phyloP scores from a whole-genome alignment of 192 early-diverging fungal species.

The Thoreauomyces humboldtii region DNA sequence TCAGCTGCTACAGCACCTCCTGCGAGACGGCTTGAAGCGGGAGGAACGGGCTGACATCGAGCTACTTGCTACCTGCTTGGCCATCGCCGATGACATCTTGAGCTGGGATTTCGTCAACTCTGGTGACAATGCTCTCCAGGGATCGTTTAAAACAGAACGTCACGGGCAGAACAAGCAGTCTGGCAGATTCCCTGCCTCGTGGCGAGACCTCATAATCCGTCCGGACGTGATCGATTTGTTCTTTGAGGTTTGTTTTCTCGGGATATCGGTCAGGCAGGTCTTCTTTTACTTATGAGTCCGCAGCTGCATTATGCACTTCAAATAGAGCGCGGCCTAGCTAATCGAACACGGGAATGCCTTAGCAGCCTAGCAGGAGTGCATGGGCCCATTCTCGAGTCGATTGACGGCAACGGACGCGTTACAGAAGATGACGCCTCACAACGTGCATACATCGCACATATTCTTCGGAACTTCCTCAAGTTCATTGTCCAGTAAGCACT shows the following conservation, averaged over 20 bases:
- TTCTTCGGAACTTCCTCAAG: conserved; percentile 53
- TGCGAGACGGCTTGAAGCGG: conserved; percentile 14
- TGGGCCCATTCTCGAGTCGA: conserved; percentile 51
- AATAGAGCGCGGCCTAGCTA: conserved; percentile 44
- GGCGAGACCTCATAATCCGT: conserved; percentile 53
- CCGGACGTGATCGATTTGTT: conserved; percentile 63
- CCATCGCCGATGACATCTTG: conserved; percentile 46
- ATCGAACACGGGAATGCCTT: conserved; percentile 58
- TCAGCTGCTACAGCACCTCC: conserved; percentile 46
- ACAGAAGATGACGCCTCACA: conserved; percentile 44
- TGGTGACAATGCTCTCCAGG: conserved; percentile 26
- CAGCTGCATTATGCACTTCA: no score
- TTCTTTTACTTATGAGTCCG: no score
- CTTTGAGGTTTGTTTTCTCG: conserved; percentile 62
- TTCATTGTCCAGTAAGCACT: conserved; percentile 52
- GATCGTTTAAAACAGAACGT: conserved; percentile 11
- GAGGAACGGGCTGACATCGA: conserved; percentile 8
- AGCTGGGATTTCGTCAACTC: conserved; percentile 53
- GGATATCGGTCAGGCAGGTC: no score
- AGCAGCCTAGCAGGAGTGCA: conserved; percentile 62
- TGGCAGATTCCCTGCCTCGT: conserved; percentile 43
- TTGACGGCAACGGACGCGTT: conserved; percentile 43
- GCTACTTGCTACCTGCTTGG: conserved; percentile 34
- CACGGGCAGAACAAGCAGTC: no score
- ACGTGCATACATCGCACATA: conserved; percentile 50